Base-by-base conservation (phyloP, 2,329 filamentous ascomycete genomes). In the Alternaria metachromatica region DNA sequence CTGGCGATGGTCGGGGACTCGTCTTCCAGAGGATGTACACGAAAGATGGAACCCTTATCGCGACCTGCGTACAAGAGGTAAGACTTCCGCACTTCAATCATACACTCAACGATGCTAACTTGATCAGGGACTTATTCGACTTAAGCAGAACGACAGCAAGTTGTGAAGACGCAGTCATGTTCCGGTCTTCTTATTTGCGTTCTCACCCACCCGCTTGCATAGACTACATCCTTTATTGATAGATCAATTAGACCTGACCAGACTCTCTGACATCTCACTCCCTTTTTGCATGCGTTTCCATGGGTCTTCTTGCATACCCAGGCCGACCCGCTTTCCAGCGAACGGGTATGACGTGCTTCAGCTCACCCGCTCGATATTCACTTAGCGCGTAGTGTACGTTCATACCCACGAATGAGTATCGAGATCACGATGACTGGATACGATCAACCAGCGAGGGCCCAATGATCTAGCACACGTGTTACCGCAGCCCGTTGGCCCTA, bases 11-110 rank as follows among this genome's bases (percentile, higher is more conserved):
- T 4, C 85, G 92, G 63, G 92, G 91, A 0, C 84, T 95, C 18
- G 92, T 95, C 44, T 87, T 86, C 71, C 91, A 94, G 84, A 87
- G 88, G 79, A 91, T 95, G 64, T 94, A 89, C 77, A 85, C 87
- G 25, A 84, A 82, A 68, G 89, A 94, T 65, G 92, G 92, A 21
- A 90, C 85, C 25, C 79, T 96, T 79, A 81, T 96, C 74, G 92
- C 92, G 25, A 94, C 88, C 30, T 95, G 92, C 78, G 87, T 92
- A 62, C 92, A 96, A 80, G 92, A 96, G 86, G 92, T 84, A 70
- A 75, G 74, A 68, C 2, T 13, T 6, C 8, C 21, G 8, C 7
- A 4, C 4, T 3, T 12, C 6, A 5, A 28, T 12, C 8, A 23
- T 21, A 7, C 18, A 13, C 4, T 25, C 28, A 5, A n/a, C 44